Evolutionary conservation across 2,329 filamentous ascomycete species (phyloP).

Genomic region (Ascochyta rabiei): DNA sequence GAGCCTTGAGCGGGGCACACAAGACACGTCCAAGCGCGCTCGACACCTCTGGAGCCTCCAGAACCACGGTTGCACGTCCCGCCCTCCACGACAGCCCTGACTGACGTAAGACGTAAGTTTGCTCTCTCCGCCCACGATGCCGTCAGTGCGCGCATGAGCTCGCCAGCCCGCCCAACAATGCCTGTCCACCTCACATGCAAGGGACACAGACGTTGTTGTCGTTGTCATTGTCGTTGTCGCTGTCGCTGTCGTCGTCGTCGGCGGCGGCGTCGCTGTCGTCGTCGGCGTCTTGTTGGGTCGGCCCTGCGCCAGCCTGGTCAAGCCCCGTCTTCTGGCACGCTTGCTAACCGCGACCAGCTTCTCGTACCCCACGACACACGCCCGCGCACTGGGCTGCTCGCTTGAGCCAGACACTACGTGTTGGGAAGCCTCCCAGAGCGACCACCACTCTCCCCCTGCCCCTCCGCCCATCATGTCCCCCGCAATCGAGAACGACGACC

Average conservation of each 20-base stretch:
- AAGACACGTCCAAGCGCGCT: constrained; percentile 13
- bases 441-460: not conserved
- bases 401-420: not conserved
- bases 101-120: constrained; percentile 19
- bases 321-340: not conserved
- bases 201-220: not conserved
- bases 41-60: not conserved
- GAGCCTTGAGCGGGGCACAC: constrained; percentile 16
- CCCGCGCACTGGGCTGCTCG: not conserved
- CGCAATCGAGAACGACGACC: constrained; percentile 76
- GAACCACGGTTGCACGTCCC: constrained; percentile 8
- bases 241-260: too few species aligned
- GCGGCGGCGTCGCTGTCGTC: too few species aligned
- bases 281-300: not conserved
- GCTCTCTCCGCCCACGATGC: not conserved
- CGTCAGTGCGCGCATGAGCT: not conserved
- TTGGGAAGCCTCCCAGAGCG: not conserved
- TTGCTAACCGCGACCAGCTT: constrained; percentile 13
- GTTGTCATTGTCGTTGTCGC: too few species aligned
- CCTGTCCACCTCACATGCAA: constrained; percentile 1
- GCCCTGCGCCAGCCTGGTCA: not conserved
- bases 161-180: not conserved
- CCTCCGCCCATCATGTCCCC: constrained; percentile 42
- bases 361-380: not conserved
- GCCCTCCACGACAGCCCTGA: constrained; percentile 8